Percentiles rank a stretch among this genome's conserved stretches.
These are phyloP conservation scores for Acmispon strigosus DNA, from an alignment of 306 rosid genomes.

Conservation along the genomic window DNA sequence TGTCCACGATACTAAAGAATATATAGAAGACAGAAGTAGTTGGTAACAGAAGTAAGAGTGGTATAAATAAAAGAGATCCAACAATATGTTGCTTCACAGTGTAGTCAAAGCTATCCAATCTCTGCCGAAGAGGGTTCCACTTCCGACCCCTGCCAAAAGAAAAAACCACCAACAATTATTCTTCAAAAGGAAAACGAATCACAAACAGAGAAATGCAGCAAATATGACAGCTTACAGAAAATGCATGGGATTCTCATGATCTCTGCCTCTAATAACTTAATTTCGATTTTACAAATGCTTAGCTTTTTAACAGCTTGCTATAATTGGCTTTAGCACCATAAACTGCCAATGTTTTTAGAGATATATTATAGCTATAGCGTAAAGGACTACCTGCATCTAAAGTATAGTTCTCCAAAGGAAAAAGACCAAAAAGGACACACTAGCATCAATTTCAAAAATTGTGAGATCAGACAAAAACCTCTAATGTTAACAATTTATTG, in stretches of 20 bases:
- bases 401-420: conserved; percentile 6
- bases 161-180: conserved; percentile 16
- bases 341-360: neutral
- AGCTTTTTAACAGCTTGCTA: conserved; percentile 1
- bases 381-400: neutral
- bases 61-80: conserved; percentile 86
- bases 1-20: conserved; percentile 71
- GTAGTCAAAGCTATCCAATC: conserved; percentile 92
- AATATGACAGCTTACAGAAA: conserved; percentile 2
- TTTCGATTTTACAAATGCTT: conserved; percentile 1
- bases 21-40: conserved; percentile 87
- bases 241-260: conserved; percentile 7
- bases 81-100: conserved; percentile 83
- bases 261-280: neutral
- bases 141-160: conserved; percentile 79
- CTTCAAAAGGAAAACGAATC: conserved; percentile 8
- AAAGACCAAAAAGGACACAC: neutral
- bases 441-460: conserved; percentile 10
- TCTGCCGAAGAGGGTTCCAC: conserved; percentile 93
- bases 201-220: conserved; percentile 8
- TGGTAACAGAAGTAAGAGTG: conserved; percentile 74
- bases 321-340: conserved; percentile 2
- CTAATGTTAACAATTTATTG: neutral
- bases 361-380: neutral
- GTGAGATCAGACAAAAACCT: neutral